Conservation (phyloP, 306 rosid genomes). For the Begonia fuchsioides region DNA sequence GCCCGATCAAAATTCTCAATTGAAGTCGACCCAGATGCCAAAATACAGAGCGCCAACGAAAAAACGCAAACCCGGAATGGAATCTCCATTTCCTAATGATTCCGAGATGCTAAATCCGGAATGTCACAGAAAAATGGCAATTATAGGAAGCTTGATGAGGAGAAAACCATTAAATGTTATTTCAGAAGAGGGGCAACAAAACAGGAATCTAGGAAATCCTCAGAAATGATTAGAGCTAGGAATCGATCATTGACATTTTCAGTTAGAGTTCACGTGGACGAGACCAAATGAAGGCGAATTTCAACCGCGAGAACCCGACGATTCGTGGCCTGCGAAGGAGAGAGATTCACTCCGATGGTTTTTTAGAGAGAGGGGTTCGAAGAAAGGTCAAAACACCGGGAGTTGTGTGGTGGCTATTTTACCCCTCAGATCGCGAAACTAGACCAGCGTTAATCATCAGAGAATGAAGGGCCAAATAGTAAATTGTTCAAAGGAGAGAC, state of each 20-base stretch:
- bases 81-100: slow-evolving; percentile 28
- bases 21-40: slow-evolving; percentile 29
- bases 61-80: slow-evolving; percentile 20
- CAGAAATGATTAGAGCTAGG: slow-evolving; percentile 38
- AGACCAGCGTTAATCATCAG: no score
- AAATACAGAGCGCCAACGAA: slow-evolving; percentile 19
- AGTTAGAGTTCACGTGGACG: no score
- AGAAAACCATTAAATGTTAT: slow-evolving; percentile 1
- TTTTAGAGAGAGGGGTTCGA: no score
- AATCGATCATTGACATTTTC: slow-evolving; percentile 11
- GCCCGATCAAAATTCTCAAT: slow-evolving; percentile 49
- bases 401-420: no score
- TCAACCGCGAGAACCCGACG: no score
- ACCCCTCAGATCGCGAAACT: no score
- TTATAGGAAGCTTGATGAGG: slow-evolving; percentile 5
- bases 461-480: no score
- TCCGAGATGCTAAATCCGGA: slow-evolving; percentile 12
- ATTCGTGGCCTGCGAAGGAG: no score
- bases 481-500: no score
- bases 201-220: slow-evolving; percentile 44
- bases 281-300: no score
- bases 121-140: slow-evolving; percentile 15
- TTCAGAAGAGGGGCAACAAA: slow-evolving; percentile 12
- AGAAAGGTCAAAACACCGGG: no score
- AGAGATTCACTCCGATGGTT: no score